A percentile compares a stretch with the other conserved stretches of the same genome.
phyloP scores from a whole-genome alignment of 148 eudicot genomes.

The Beta vulgaris region DNA sequence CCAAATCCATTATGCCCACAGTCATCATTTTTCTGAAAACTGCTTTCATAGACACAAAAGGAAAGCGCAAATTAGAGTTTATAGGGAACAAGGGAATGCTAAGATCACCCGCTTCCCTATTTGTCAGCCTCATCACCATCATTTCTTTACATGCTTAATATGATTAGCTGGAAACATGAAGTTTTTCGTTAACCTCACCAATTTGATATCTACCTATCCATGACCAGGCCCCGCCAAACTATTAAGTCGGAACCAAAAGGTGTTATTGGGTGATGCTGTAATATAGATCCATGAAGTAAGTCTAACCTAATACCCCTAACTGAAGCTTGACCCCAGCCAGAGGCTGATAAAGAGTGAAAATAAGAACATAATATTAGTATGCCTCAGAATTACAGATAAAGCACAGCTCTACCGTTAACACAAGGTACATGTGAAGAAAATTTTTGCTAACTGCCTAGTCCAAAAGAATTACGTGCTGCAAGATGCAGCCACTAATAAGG shows the following conservation, averaged over 20 bases:
- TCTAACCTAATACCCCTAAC: not conserved
- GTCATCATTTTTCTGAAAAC: constrained; percentile 33
- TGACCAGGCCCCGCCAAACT: no score
- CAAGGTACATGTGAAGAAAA: not conserved
- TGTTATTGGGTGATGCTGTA: no score
- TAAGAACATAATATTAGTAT: not conserved
- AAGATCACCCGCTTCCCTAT: no score
- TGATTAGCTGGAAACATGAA: no score
- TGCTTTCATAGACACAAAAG: constrained; percentile 21
- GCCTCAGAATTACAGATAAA: not conserved
- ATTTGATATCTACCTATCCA: no score
- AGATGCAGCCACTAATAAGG: not conserved
- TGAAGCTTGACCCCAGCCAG: not conserved
- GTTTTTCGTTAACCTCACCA: no score
- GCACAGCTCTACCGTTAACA: not conserved
- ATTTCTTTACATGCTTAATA: no score
- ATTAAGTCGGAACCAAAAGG: no score
- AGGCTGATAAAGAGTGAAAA: not conserved
- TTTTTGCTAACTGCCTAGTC: not conserved
- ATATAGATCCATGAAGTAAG: no score
- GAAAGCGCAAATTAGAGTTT: constrained; percentile 9
- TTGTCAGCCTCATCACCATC: no score
- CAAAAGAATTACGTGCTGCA: not conserved
- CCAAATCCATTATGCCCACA: constrained; percentile 37
- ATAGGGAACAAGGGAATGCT: not conserved